Evolutionary conservation across 176 grass and related monocot species (phyloP).

Genomic region (Pontederia paniculata): DNA sequence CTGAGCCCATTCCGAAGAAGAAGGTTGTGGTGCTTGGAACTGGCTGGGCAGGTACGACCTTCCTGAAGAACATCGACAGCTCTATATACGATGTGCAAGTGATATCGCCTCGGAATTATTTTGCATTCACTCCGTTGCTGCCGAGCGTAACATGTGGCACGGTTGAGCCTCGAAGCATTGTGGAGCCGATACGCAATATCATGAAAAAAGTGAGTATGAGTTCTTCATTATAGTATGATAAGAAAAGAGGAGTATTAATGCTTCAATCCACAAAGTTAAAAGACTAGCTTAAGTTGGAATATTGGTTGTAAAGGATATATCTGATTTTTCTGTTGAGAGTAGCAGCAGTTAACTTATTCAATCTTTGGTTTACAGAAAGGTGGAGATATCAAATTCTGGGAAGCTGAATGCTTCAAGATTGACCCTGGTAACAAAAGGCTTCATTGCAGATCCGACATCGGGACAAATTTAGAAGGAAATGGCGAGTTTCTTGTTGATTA

Average conservation of each 20-base stretch:
- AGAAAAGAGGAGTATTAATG: too few relatives aligned
- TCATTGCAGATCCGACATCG: constrained; percentile 48
- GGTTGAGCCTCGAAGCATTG: constrained; percentile 75
- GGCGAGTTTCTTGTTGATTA: constrained; percentile 84
- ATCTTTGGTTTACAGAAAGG: constrained; percentile 37
- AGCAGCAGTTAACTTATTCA: not conserved
- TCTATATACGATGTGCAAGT: constrained; percentile 78
- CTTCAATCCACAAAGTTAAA: too few relatives aligned
- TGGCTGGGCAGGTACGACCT: constrained; percentile 82
- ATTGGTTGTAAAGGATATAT: not conserved
- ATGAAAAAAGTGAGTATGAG: constrained; percentile 48
- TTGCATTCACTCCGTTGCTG: constrained; percentile 84
- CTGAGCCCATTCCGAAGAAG: constrained; percentile 45
- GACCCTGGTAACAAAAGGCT: constrained; percentile 52
- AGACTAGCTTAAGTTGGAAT: too few relatives aligned
- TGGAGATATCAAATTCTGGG: constrained; percentile 51
- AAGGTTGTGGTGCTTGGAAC: constrained; percentile 92
- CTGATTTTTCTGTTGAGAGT: constrained; percentile 8
- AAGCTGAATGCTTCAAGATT: constrained; percentile 95
- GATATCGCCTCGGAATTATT: constrained; percentile 87
- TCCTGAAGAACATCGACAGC: constrained; percentile 68
- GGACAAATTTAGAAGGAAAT: constrained; percentile 70
- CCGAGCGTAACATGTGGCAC: constrained; percentile 89
- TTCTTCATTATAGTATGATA: not conserved
- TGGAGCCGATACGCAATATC: constrained; percentile 67